Evolutionary conservation across 2,329 filamentous ascomycete genomes (phyloP).

Genomic region (Decorospora gaudefroyi): DNA sequence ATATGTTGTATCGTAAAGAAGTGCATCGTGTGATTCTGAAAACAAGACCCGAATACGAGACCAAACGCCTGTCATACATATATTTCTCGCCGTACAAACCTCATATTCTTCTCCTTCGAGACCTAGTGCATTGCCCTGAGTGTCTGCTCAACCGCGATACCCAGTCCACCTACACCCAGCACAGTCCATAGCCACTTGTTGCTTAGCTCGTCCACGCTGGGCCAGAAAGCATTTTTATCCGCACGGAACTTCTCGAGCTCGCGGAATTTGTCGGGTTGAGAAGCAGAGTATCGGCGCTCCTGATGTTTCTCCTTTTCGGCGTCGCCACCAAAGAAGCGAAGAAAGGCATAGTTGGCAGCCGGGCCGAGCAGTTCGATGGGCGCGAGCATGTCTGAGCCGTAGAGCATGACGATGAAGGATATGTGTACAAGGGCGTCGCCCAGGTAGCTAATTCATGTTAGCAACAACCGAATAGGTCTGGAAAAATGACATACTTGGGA

Average conservation of each 20-base stretch:
- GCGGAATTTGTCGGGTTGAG: slow-evolving; percentile 57
- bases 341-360: slow-evolving; percentile 62
- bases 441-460: slow-evolving; percentile 57
- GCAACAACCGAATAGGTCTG: not conserved
- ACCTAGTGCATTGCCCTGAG: slow-evolving; percentile 40
- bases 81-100: not conserved
- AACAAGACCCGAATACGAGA: no score
- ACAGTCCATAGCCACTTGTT: slow-evolving; percentile 64
- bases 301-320: slow-evolving; percentile 60
- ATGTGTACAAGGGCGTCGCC: slow-evolving; percentile 63
- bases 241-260: slow-evolving; percentile 58
- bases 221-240: slow-evolving; percentile 66
- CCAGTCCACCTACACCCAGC: slow-evolving; percentile 55
- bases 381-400: slow-evolving; percentile 59
- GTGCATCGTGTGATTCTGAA: not conserved
- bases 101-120: not conserved
- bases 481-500: slow-evolving; percentile 60
- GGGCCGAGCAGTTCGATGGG: slow-evolving; percentile 61
- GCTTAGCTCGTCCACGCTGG: slow-evolving; percentile 53
- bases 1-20: slow-evolving; percentile 1
- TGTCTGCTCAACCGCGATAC: slow-evolving; percentile 55
- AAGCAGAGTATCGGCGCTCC: slow-evolving; percentile 57
- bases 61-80: not conserved
- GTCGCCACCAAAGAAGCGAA: slow-evolving; percentile 62
- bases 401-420: slow-evolving; percentile 63